phyloP scores from a whole-genome alignment of 495 filamentous ascomycete species.

The Cercophora newfieldiana region DNA sequence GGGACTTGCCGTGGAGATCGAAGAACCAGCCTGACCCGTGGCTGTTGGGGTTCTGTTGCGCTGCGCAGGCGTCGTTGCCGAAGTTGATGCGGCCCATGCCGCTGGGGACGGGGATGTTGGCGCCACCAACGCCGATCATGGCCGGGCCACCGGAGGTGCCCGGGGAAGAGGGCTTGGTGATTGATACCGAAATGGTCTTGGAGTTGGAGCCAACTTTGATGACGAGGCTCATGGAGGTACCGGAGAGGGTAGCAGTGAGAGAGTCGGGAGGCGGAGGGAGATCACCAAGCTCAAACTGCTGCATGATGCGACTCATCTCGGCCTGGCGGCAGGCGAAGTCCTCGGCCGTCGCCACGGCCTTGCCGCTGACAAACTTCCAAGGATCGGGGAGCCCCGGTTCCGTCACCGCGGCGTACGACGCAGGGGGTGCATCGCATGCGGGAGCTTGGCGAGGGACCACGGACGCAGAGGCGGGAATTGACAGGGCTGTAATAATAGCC shows the following conservation, averaged over 20 bases:
- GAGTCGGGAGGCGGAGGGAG: slow-evolving; percentile 47
- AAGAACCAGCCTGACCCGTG: slow-evolving; percentile 54
- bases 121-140: slow-evolving; percentile 52
- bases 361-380: slow-evolving; percentile 48
- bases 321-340: slow-evolving; percentile 52
- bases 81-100: slow-evolving; percentile 51
- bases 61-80: slow-evolving; percentile 50
- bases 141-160: slow-evolving; percentile 43
- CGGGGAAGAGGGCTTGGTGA: slow-evolving; percentile 44
- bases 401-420: too few relatives aligned
- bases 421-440: too few relatives aligned
- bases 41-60: slow-evolving; percentile 37
- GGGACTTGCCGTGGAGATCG: slow-evolving; percentile 48
- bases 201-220: slow-evolving; percentile 48
- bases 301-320: slow-evolving; percentile 53
- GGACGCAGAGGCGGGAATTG: too few relatives aligned
- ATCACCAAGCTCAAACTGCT: slow-evolving; percentile 54
- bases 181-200: slow-evolving; percentile 51
- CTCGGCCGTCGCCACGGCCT: slow-evolving; percentile 45
- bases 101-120: slow-evolving; percentile 47
- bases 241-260: slow-evolving; percentile 40
- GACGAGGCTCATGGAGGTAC: slow-evolving; percentile 38
- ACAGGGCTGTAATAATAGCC: too few relatives aligned
- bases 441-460: too few relatives aligned
- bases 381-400: slow-evolving; percentile 57